These are phyloP conservation scores for Saccharomycopsis sp. DNA, from an alignment of 805 yeast species.

Conservation along the genomic window DNA sequence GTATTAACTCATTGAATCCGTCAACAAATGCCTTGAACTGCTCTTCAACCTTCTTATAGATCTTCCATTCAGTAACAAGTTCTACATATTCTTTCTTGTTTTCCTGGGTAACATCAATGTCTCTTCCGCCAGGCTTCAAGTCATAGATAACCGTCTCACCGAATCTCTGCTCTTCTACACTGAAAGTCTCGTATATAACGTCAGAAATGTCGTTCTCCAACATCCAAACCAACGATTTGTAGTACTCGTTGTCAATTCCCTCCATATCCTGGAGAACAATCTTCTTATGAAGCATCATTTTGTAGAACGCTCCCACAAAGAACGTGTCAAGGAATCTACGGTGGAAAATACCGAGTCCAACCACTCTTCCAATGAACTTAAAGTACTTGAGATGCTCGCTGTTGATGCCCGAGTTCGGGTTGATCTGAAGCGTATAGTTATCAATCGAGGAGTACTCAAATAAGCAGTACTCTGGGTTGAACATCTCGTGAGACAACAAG, in stretches of 20 bases:
- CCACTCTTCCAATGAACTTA: slow-evolving; percentile 97
- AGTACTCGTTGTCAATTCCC: slow-evolving; percentile 84
- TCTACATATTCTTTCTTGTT: slow-evolving; percentile 95
- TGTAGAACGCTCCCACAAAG: slow-evolving; percentile 96
- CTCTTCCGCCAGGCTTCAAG: slow-evolving; percentile 79
- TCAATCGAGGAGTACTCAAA: slow-evolving; percentile 98
- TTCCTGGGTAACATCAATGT: slow-evolving; percentile 89
- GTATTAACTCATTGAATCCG: slow-evolving; percentile 95
- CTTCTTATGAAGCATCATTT: slow-evolving; percentile 93
- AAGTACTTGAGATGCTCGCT: slow-evolving; percentile 98
- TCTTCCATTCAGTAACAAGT: slow-evolving; percentile 92
- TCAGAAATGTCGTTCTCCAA: slow-evolving; percentile 91
- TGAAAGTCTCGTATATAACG: slow-evolving; percentile 80
- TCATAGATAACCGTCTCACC: slow-evolving; percentile 90
- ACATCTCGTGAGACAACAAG: slow-evolving; percentile 95
- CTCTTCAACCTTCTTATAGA: slow-evolving; percentile 85
- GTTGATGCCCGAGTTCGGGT: slow-evolving; percentile 93
- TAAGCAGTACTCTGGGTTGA: slow-evolving; percentile 94
- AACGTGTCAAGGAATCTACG: slow-evolving; percentile 96
- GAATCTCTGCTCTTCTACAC: slow-evolving; percentile 86
- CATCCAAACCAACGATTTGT: slow-evolving; percentile 92
- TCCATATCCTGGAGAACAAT: slow-evolving; percentile 96
- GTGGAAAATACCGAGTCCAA: slow-evolving; percentile 97
- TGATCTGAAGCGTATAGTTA: slow-evolving; percentile 94
- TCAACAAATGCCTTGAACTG: slow-evolving; percentile 95